Evolutionary conservation across 331 rosid species (phyloP).

Genomic region (Quercus phellos): DNA sequence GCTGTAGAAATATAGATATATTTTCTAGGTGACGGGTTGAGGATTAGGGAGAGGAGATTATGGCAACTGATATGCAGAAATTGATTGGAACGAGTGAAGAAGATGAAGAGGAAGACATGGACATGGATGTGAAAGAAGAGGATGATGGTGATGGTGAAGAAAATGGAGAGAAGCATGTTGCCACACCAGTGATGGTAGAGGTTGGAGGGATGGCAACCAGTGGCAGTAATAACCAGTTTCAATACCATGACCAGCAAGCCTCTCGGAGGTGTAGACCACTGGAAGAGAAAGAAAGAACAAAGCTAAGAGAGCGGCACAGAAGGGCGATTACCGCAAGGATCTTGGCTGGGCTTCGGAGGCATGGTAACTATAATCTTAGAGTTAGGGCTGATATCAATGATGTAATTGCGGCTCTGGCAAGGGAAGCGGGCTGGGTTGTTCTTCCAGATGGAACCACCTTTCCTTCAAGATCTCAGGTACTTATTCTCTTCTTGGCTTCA

Average conservation of each 20-base stretch:
- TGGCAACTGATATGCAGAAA: slow-evolving; percentile 77
- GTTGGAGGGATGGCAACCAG: slow-evolving; percentile 55
- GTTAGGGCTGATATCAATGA: slow-evolving; percentile 98
- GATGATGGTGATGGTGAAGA: slow-evolving; percentile 59
- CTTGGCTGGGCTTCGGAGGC: slow-evolving; percentile 97
- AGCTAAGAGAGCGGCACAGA: slow-evolving; percentile 94
- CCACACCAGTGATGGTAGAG: slow-evolving; percentile 45
- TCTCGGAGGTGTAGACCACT: slow-evolving; percentile 77
- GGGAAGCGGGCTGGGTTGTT: slow-evolving; percentile 99
- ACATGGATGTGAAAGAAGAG: slow-evolving; percentile 86
- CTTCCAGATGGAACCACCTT: slow-evolving; percentile 97
- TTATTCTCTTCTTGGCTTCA: slow-evolving; percentile 3
- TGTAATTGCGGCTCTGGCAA: slow-evolving; percentile 88
- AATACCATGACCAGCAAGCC: slow-evolving; percentile 58
- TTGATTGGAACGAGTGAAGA: slow-evolving; percentile 79
- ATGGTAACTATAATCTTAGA: slow-evolving; percentile 96
- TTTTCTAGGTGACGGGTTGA: slow-evolving; percentile 11
- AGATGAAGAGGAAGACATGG: slow-evolving; percentile 89
- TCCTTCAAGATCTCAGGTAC: slow-evolving; percentile 91
- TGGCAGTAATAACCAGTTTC: slow-evolving; percentile 48
- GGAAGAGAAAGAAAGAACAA: slow-evolving; percentile 97
- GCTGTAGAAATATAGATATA: slow-evolving; percentile 4
- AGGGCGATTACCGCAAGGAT: slow-evolving; percentile 97
- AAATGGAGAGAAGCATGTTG: slow-evolving; percentile 44
- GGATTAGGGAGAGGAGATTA: slow-evolving; percentile 32